Conservation (phyloP, 2,329 filamentous ascomycete species). For the Shiraia bambusicola region DNA sequence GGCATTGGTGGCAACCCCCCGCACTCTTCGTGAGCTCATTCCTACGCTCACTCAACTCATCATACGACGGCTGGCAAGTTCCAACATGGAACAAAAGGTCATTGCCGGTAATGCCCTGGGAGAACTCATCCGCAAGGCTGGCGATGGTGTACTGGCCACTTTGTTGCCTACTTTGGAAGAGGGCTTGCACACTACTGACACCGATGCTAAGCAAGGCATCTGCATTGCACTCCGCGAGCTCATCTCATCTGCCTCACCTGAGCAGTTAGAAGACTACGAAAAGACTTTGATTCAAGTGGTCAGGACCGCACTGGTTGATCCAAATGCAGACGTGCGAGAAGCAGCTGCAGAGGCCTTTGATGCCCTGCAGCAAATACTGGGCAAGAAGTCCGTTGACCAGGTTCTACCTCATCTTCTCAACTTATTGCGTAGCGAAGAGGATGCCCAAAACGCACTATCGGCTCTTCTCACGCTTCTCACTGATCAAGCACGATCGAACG, state of each 20-base stretch:
- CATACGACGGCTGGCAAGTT: slow-evolving; percentile 88
- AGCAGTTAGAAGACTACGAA: slow-evolving; percentile 90
- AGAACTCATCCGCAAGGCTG: slow-evolving; percentile 94
- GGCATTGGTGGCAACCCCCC: slow-evolving; percentile 86
- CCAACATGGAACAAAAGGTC: slow-evolving; percentile 98
- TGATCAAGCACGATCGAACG: slow-evolving; percentile 89
- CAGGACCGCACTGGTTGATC: slow-evolving; percentile 86
- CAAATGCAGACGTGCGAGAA: slow-evolving; percentile 85
- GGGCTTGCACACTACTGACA: slow-evolving; percentile 85
- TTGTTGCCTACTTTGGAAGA: slow-evolving; percentile 90
- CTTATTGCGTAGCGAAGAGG: slow-evolving; percentile 79
- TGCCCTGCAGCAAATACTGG: slow-evolving; percentile 86
- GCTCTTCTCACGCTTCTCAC: slow-evolving; percentile 92
- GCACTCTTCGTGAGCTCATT: slow-evolving; percentile 90
- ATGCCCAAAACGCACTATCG: slow-evolving; percentile 88
- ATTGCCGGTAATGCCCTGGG: slow-evolving; percentile 97
- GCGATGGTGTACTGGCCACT: slow-evolving; percentile 85
- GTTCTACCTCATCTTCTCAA: slow-evolving; percentile 90
- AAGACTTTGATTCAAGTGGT: slow-evolving; percentile 94
- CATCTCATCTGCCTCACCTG: slow-evolving; percentile 82
- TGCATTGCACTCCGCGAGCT: slow-evolving; percentile 94
- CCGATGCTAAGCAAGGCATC: slow-evolving; percentile 93
- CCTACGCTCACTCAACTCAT: slow-evolving; percentile 93
- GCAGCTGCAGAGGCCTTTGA: slow-evolving; percentile 97
- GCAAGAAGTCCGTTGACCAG: slow-evolving; percentile 92